Evolutionary conservation across 495 filamentous ascomycete species (phyloP).

Genomic region (Penicillium daleae): DNA sequence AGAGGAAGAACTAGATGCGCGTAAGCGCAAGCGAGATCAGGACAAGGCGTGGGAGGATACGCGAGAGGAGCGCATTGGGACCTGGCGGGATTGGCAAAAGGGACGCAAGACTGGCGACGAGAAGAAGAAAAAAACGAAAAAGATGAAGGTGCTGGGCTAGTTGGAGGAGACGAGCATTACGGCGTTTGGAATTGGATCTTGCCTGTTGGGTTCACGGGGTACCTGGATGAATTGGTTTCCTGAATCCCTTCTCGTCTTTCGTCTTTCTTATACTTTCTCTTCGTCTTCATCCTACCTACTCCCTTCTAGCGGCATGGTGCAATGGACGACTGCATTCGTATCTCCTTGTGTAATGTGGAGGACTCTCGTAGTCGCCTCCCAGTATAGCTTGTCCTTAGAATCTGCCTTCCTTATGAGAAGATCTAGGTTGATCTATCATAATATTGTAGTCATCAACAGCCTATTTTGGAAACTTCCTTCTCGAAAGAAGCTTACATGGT

Average conservation of each 20-base stretch:
- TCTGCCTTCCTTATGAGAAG: too few relatives aligned
- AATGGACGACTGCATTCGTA: too few relatives aligned
- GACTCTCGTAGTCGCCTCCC: too few relatives aligned
- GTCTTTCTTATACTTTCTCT: not conserved
- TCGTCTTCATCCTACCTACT: not conserved
- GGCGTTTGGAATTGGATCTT: conserved; percentile 2
- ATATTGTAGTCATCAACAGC: too few relatives aligned
- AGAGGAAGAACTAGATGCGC: conserved; percentile 82
- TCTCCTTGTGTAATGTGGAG: too few relatives aligned
- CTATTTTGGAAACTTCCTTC: too few relatives aligned
- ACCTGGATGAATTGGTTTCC: not conserved
- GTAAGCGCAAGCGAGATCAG: conserved; percentile 91
- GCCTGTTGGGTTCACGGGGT: not conserved
- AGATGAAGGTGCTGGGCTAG: conserved; percentile 81
- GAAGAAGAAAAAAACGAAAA: conserved; percentile 86
- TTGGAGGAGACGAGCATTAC: not conserved
- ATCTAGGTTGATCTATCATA: too few relatives aligned
- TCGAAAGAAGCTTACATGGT: too few relatives aligned
- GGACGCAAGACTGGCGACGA: conserved; percentile 53
- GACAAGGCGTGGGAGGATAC: conserved; percentile 93
- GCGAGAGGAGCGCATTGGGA: conserved; percentile 87
- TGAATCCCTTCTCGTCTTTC: not conserved
- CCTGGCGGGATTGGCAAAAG: conserved; percentile 93
- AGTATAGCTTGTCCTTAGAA: too few relatives aligned
- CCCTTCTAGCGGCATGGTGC: not conserved